A percentile compares a stretch with the other conserved stretches of the same genome.
phyloP scores from a whole-genome alignment of 306 rosid genomes.

The Pyrus betulifolia region DNA sequence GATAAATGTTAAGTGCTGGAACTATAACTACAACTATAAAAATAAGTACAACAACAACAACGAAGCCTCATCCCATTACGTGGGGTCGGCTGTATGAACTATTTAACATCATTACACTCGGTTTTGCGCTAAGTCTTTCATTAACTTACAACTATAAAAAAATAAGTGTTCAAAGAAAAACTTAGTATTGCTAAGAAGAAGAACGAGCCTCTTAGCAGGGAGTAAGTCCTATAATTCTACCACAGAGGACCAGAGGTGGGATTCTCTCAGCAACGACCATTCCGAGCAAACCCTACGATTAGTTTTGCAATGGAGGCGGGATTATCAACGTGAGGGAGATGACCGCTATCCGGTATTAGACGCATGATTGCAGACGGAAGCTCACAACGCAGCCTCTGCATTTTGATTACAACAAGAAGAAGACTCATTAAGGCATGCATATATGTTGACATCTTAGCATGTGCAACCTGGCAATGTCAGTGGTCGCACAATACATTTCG shows the following conservation, averaged over 20 bases:
- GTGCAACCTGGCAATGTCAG: neutral
- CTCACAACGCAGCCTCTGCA: conserved; percentile 48
- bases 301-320: conserved; percentile 29
- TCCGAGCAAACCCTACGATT: conserved; percentile 24
- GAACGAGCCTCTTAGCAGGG: neutral
- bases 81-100: no score
- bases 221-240: neutral
- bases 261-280: neutral
- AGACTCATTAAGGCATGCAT: neutral
- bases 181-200: neutral
- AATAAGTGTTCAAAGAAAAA: neutral
- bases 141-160: no score
- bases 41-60: no score
- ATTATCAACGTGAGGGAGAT: conserved; percentile 48
- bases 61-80: no score
- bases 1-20: no score
- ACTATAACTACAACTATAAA: no score
- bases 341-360: conserved; percentile 32
- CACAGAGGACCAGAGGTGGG: no score
- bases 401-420: neutral
- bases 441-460: neutral
- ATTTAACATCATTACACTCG: no score
- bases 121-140: no score
- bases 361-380: conserved; percentile 30
- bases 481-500: neutral